A percentile compares a stretch with the other conserved stretches of the same genome.
Conservation (phyloP, 2,329 filamentous ascomycete species). For the Penicillium sp. region DNA sequence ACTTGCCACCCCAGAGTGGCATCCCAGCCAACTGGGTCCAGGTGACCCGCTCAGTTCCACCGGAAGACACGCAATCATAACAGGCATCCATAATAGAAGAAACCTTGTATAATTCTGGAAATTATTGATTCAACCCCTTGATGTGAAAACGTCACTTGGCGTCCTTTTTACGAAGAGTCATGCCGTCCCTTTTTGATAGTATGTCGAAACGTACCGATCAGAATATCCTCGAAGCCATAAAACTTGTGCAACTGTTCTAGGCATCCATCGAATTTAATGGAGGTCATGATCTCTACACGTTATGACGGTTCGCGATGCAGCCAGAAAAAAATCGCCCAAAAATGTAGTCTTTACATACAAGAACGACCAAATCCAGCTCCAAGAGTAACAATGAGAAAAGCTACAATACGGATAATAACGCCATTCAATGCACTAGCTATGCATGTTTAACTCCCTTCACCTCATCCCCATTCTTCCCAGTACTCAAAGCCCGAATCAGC, state of each 20-base stretch:
- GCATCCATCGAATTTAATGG: not conserved
- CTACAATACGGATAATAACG: not conserved
- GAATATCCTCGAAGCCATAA: not conserved
- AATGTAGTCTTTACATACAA: not conserved
- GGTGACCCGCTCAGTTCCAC: not conserved
- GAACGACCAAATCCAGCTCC: not conserved
- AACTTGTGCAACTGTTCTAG: not conserved
- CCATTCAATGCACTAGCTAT: not conserved
- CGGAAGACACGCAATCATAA: not conserved
- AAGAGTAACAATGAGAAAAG: not conserved
- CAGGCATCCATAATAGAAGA: not conserved
- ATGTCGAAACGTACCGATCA: not conserved
- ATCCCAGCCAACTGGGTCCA: not conserved
- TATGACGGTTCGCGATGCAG: not conserved
- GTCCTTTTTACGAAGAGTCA: not conserved
- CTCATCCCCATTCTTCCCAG: constrained; percentile 24
- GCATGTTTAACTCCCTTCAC: constrained; percentile 20
- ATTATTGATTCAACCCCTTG: not conserved
- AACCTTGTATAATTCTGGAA: not conserved
- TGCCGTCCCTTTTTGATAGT: too few relatives aligned
- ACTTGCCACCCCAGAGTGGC: not conserved
- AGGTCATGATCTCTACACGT: not conserved
- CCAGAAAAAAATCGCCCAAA: not conserved
- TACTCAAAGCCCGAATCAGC: constrained; percentile 53
- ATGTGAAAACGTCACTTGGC: not conserved